Evolutionary conservation across 2,329 filamentous ascomycete species (phyloP).

Genomic region (Alternaria angustiovoidea): DNA sequence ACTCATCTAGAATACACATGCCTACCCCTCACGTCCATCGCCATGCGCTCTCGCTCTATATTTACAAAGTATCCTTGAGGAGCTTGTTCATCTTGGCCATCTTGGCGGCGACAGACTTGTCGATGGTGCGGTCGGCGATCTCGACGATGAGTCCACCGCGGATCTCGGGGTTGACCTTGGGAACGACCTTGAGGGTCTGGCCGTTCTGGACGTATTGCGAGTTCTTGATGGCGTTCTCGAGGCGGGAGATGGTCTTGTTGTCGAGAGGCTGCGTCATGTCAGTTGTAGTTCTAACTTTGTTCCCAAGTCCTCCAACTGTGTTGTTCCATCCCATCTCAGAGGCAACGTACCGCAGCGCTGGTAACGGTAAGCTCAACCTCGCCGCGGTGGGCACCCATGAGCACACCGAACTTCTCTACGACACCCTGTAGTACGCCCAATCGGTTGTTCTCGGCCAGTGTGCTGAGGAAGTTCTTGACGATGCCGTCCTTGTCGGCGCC

Average conservation of each 20-base stretch:
- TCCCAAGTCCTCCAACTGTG: background rate
- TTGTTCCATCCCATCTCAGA: background rate
- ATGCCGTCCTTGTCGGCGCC: constrained; percentile 75
- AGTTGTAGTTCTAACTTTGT: constrained; percentile 8
- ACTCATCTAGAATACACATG: constrained; percentile 49
- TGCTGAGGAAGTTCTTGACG: constrained; percentile 90
- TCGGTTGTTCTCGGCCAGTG: constrained; percentile 96
- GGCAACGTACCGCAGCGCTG: constrained; percentile 78
- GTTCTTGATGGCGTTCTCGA: constrained; percentile 89
- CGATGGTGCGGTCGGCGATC: constrained; percentile 96
- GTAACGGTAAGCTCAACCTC: constrained; percentile 94
- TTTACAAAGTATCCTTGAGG: constrained; percentile 95
- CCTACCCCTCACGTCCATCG: constrained; percentile 26
- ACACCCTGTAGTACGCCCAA: constrained; percentile 83
- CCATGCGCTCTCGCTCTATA: constrained; percentile 38
- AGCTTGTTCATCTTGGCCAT: constrained; percentile 99
- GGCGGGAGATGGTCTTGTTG: constrained; percentile 80
- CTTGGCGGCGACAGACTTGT: constrained; percentile 93
- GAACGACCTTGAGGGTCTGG: constrained; percentile 97
- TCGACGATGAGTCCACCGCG: constrained; percentile 93
- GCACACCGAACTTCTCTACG: constrained; percentile 82
- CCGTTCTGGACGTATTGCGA: constrained; percentile 86
- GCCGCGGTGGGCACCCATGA: constrained; percentile 88
- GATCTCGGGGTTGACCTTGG: constrained; percentile 95
- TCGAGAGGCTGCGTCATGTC: constrained; percentile 74